These are phyloP conservation scores for Luzula sylvatica DNA, from an alignment of 176 grass and related monocot genomes.

Conservation along the genomic window DNA sequence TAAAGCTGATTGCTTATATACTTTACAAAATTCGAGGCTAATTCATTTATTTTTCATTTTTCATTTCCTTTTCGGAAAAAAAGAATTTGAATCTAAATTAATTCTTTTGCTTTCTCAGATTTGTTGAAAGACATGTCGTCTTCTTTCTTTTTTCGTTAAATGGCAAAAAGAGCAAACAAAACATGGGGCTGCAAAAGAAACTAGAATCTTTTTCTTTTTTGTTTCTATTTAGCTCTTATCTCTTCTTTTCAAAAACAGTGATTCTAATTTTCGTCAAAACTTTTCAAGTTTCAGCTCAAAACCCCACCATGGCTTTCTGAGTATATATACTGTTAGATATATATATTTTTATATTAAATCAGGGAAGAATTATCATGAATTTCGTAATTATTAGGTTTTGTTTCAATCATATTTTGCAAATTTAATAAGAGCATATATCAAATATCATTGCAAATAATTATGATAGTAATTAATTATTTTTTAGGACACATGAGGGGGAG, in stretches of 20 bases:
- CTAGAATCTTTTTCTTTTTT: conserved; percentile 18
- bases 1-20: background rate
- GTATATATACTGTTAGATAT: too few species aligned
- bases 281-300: conserved; percentile 20
- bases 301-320: too few species aligned
- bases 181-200: too few species aligned
- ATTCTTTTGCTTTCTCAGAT: conserved; percentile 20
- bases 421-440: too few species aligned
- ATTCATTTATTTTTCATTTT: background rate
- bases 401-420: too few species aligned
- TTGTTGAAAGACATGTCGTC: conserved; percentile 21
- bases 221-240: conserved; percentile 6
- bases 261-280: conserved; percentile 22
- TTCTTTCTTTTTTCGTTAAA: conserved; percentile 11
- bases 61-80: background rate
- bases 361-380: too few species aligned
- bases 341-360: too few species aligned
- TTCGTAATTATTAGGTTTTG: too few species aligned
- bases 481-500: background rate
- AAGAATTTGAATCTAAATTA: background rate
- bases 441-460: too few species aligned
- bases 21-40: conserved; percentile 14
- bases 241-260: conserved; percentile 16
- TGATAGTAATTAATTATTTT: too few species aligned
- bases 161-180: background rate